Base-by-base conservation (phyloP, 1,139 yeast genomes). In the Scheffersomyces illinoinensis region DNA sequence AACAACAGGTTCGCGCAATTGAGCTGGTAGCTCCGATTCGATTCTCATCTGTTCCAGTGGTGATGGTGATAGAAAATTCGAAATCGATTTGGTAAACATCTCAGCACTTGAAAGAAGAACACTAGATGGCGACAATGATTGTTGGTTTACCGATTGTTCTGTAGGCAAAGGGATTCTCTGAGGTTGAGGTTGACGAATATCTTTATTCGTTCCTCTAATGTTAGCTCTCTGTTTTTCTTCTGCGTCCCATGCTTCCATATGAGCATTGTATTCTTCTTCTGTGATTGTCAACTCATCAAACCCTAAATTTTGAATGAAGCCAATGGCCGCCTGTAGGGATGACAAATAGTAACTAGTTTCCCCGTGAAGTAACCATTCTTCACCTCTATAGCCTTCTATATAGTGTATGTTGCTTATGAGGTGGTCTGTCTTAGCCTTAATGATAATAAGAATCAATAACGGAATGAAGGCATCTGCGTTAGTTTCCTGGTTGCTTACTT, bases 381-480 rank as follows among this genome's bases (percentile, higher is more conserved):
- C 86, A 55, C 86, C 86, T 64, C 98, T 77, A 71, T 90, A 95
- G 58, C 95, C 79, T 69, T 93, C 97, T 64, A 95, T 92, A 71
- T 92, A 96, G 62, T 85, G 87, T 62, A 93, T 76, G 69, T 95
- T 93, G 20, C 97, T 91, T 19, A 86, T 83, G 46, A 96, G 75
- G 66, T 87, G 76, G 47, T 77, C 77, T 0, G 89, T 84, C 56
- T 84, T 81, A 0, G 97, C 88, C 65, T 88, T 88, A 54, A 95
- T 74, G 2, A 93, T 84, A 7, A 95, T 90, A 64, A 88, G 87
- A 48, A 96, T 93, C 56, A 96, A 77, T 53, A 95, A 74, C 0
- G 99, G 99, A 33, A 96, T 83, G 71, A 96, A 96, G 39, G 91
- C 85, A 73, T 96, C 99, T 0, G 99, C 99, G 64, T 93, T 93